phyloP scores from a whole-genome alignment of 768 basidiomycete species.

The Hirschioporus abietinus region DNA sequence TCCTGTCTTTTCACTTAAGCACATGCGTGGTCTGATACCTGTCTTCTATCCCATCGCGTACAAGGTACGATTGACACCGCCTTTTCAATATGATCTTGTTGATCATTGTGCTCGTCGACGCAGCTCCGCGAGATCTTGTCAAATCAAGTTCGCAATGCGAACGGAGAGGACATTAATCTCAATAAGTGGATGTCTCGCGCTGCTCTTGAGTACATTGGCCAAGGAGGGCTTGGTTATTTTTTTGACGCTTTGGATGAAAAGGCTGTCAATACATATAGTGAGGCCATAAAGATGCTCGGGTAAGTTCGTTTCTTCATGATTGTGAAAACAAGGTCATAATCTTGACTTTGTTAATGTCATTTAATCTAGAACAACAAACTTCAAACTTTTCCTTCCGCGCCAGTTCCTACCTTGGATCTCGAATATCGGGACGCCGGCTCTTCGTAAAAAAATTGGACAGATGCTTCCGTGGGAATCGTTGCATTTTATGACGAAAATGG shows the following conservation, averaged over 20 bases:
- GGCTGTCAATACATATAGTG: slow-evolving; percentile 23
- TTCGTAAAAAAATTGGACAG: slow-evolving; percentile 26
- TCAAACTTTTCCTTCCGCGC: slow-evolving; percentile 25
- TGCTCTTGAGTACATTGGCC: slow-evolving; percentile 32
- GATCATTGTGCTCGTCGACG: neutral
- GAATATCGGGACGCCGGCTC: slow-evolving; percentile 19
- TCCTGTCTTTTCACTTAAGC: slow-evolving; percentile 21
- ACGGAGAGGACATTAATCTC: slow-evolving; percentile 26
- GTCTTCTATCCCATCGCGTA: slow-evolving; percentile 28
- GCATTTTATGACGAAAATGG: slow-evolving; percentile 22
- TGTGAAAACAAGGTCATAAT: neutral
- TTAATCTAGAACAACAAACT: slow-evolving; percentile 19
- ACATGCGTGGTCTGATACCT: slow-evolving; percentile 17
- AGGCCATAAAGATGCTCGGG: slow-evolving; percentile 27
- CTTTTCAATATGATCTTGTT: neutral
- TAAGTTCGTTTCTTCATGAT: slow-evolving; percentile 14
- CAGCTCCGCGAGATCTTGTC: slow-evolving; percentile 1
- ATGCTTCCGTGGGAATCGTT: slow-evolving; percentile 26
- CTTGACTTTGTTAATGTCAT: neutral
- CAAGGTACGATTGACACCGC: slow-evolving; percentile 18
- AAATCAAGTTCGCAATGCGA: slow-evolving; percentile 10
- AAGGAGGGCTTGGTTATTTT: slow-evolving; percentile 28
- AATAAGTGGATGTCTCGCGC: slow-evolving; percentile 28
- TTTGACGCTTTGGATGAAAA: slow-evolving; percentile 25
- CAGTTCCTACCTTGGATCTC: slow-evolving; percentile 28